Evolutionary conservation across 2,329 filamentous ascomycete genomes (phyloP).

Genomic region (Acrocalymma vagum): DNA sequence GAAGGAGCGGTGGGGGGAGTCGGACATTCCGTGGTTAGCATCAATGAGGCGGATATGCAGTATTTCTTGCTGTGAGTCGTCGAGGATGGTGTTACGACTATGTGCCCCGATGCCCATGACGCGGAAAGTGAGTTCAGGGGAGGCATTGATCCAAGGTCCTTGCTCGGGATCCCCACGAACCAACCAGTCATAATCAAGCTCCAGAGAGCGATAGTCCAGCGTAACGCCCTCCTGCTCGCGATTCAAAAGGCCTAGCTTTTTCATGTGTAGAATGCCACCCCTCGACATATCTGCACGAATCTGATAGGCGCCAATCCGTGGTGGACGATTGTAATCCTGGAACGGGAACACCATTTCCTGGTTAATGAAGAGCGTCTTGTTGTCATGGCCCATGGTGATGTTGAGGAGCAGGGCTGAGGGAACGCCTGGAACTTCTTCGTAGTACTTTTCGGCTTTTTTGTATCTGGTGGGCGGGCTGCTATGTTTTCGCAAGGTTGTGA

Average conservation of each 20-base stretch:
- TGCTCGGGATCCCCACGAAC: constrained; percentile 20
- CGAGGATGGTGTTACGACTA: constrained; percentile 13
- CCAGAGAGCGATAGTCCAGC: constrained; percentile 12
- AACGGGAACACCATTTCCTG: constrained; percentile 21
- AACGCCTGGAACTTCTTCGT: constrained; percentile 8
- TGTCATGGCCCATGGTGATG: constrained; percentile 21
- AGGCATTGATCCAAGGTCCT: constrained; percentile 15
- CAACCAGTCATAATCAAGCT: constrained; percentile 28
- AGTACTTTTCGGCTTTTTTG: constrained; percentile 9
- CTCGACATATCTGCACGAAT: constrained; percentile 18
- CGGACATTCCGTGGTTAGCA: constrained; percentile 16
- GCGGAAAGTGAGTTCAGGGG: constrained; percentile 24
- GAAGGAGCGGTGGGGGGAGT: constrained; percentile 14
- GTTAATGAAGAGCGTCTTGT: constrained; percentile 25
- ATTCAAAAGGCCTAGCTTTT: constrained; percentile 6
- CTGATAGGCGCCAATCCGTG: constrained; percentile 22
- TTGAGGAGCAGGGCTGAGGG: constrained; percentile 25
- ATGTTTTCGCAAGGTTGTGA: constrained; percentile 22
- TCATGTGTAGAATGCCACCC: constrained; percentile 6
- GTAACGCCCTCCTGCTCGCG: constrained; percentile 11
- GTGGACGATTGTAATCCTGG: constrained; percentile 19
- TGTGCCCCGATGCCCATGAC: constrained; percentile 23
- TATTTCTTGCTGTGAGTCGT: constrained; percentile 14
- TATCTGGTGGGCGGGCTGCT: constrained; percentile 10
- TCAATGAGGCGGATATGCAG: constrained; percentile 20